Evolutionary conservation across 192 early-diverging fungal genomes (phyloP).

Genomic region (Ambispora gerdemannii): DNA sequence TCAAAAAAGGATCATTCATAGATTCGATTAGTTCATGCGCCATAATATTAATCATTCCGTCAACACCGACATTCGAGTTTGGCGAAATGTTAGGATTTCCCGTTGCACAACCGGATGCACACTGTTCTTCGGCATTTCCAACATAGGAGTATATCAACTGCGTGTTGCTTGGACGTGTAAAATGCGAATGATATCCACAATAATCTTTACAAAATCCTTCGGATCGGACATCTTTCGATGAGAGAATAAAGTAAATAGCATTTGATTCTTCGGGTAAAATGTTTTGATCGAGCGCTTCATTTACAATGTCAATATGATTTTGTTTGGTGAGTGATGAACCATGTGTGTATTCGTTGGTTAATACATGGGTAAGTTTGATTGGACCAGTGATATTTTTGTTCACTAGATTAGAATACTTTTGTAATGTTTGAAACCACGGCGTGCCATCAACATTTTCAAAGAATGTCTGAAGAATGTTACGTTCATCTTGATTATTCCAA

Average conservation of each 20-base stretch:
- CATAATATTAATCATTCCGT: slow-evolving; percentile 36
- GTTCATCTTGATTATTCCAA: background rate
- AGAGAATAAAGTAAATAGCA: background rate
- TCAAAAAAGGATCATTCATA: slow-evolving; percentile 35
- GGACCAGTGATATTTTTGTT: background rate
- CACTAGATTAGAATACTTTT: background rate
- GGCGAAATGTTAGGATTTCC: slow-evolving; percentile 29
- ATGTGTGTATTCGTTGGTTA: background rate
- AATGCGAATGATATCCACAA: background rate
- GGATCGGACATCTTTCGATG: background rate
- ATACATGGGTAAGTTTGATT: background rate
- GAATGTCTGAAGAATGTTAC: background rate
- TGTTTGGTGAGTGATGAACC: background rate
- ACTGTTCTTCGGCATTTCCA: slow-evolving; percentile 13
- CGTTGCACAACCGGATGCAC: slow-evolving; percentile 19
- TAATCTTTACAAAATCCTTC: background rate
- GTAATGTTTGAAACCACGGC: background rate
- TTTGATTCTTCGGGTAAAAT: background rate
- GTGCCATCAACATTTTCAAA: background rate
- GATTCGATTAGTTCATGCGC: slow-evolving; percentile 38
- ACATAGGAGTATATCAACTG: slow-evolving; percentile 22
- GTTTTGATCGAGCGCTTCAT: background rate
- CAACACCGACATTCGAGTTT: slow-evolving; percentile 34
- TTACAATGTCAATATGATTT: background rate
- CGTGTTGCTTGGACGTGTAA: background rate